A percentile compares a stretch with the other conserved stretches of the same genome.
phyloP scores from a whole-genome alignment of 176 grass and related monocot genomes.

The Tillandsia leiboldiana region DNA sequence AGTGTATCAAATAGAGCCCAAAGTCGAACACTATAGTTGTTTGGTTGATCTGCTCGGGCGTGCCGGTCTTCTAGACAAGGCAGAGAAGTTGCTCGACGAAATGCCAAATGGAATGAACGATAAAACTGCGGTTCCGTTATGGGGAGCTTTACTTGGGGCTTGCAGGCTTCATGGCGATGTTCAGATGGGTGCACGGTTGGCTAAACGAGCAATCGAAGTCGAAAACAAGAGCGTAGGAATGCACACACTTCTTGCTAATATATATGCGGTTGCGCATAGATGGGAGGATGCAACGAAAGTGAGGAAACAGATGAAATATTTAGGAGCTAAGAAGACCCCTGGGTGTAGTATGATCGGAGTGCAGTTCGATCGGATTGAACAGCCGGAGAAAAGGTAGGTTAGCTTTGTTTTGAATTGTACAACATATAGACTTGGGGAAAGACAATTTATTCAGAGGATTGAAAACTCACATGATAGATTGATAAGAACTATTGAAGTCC shows the following conservation, averaged over 20 bases:
- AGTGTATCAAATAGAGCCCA: slow-evolving; percentile 37
- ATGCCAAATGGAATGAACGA: slow-evolving; percentile 17
- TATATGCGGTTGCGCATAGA: slow-evolving; percentile 48
- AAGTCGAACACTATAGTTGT: slow-evolving; percentile 53
- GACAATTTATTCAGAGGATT: neutral
- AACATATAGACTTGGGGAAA: neutral
- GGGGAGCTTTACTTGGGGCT: slow-evolving; percentile 42
- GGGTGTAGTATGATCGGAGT: slow-evolving; percentile 55
- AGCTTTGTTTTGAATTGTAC: neutral
- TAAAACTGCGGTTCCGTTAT: slow-evolving; percentile 35
- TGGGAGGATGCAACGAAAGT: slow-evolving; percentile 47
- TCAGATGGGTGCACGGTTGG: slow-evolving; percentile 41
- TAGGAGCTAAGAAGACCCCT: slow-evolving; percentile 49
- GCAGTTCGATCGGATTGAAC: slow-evolving; percentile 8
- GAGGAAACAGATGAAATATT: slow-evolving; percentile 44
- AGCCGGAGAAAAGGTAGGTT: neutral
- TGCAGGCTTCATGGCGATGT: slow-evolving; percentile 46
- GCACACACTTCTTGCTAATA: slow-evolving; percentile 52
- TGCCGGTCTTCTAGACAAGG: slow-evolving; percentile 50
- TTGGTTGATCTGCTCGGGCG: slow-evolving; percentile 49
- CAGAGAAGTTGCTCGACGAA: slow-evolving; percentile 35
- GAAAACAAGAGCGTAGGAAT: slow-evolving; percentile 27
- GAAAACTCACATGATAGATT: neutral
- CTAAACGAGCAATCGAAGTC: slow-evolving; percentile 28
- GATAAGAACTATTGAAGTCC: neutral